Base-by-base conservation (phyloP, 495 filamentous ascomycete genomes). In the Extremus antarcticus region DNA sequence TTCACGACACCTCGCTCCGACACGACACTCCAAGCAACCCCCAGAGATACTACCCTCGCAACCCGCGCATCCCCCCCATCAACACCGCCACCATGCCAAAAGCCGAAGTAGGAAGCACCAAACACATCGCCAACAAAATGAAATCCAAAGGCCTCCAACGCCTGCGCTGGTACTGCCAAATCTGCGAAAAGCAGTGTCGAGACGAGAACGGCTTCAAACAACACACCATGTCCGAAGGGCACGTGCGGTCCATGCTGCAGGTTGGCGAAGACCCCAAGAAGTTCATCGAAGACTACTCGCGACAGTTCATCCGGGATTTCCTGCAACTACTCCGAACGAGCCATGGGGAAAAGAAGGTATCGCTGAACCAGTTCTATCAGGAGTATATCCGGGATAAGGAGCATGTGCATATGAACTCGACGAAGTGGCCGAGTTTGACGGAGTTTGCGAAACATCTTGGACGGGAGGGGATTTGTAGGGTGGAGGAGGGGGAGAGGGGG, bases 321-420 rank as follows among this genome's bases (percentile, higher is more conserved):
- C 39, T 95, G 2, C 70, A 79, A 54, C 73, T 86, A 2, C 72
- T 98, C 10, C 73, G 78, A 45, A 94, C 90, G 0, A 75, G 77
- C 0, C 94, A 98, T 58, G 87, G 88, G 39, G 86, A 90, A 65
- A 97, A 97, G 71, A 73, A 78, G 50, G 79, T 96, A 1, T 76
- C 88, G 25, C 76, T 88, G 7, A 97, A 97, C 57, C 82, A 87
- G 50, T 96, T 95, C 66, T 99, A 99, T 66, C 87, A 97, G 68
- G 82, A 88, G 63, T 85, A 87, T 59, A 91, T 92, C 56, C 70
- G 73, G 16, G 75, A 86, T 67, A 86, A 86, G 65, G 80, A 90
- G 66, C 94, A 97, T 65, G 75, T 89, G 15, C 94, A 97, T 65
- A 86, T 96, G 83, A 97, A 95, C 70, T 76, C 89, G 39, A 97